Evolutionary conservation across 768 basidiomycete species (phyloP), one percentile per base, ranked within the genome.

Genomic region (Tricholoma hemisulphureum): DNA sequence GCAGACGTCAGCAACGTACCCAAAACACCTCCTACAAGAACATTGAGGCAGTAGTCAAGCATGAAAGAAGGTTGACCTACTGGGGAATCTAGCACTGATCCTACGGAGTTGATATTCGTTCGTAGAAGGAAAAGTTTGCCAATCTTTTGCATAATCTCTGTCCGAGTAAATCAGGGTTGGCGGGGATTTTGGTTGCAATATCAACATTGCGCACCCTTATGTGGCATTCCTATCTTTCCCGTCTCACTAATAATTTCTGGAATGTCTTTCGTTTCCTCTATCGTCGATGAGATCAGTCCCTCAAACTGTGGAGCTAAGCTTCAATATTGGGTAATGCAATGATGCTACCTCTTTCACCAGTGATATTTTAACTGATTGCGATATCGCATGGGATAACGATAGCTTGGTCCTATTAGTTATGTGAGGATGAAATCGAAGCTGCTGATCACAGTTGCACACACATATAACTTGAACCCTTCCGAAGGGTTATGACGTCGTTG

Each of bases 131-230:
- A 98, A 39, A 98, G 78, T 64, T 94, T 91, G 43, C 95, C 95
- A 61, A 96, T 98, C 73, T 97, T 93, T 68, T 91, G 90, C 95
- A 98, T 96, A 67, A 98, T 98, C 70, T 97, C 95, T 85, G 61
- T 13, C 58, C 58, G 20, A 50, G 56, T 50, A 59, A 45, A 18
- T 51, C 32, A 61, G 56, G 39, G 41, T 23, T 55, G 57, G 53
- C 23, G 57, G 28, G 29, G 23, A 43, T 60, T 48, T 46, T 46
- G n/a, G 37, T 9, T 46, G 66, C 69, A n/a, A 21, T 4, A 14
- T 21, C 69, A n/a, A 21, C 2, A 14, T 21, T 13, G 23, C 52
- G 16, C 56, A 87, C 89, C 87, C 79, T 89, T 89, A 69, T 91
- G 90, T 16, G 88, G 84, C 82, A 90, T 90, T 39, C 89, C 91